Conservation (phyloP, 768 basidiomycete genomes). For the Amanita polypyramis region DNA sequence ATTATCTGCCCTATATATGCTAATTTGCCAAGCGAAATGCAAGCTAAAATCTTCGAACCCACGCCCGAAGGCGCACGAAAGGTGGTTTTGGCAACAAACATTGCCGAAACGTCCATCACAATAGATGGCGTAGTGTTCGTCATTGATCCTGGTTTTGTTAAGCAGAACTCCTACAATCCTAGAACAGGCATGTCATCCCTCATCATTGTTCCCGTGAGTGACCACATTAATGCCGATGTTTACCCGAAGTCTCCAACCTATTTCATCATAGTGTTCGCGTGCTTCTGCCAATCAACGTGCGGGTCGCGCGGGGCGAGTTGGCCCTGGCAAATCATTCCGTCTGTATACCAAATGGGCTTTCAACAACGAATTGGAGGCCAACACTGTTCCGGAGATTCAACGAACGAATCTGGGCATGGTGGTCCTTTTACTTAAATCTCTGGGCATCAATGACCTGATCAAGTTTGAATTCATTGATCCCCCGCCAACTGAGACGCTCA, state of each 20-base stretch:
- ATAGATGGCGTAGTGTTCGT: constrained; percentile 99
- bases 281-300: constrained; percentile 97
- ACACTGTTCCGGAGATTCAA: constrained; percentile 97
- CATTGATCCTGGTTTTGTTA: constrained; percentile 98
- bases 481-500: constrained; percentile 94
- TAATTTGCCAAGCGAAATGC: constrained; percentile 98
- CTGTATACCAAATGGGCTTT: constrained; percentile 99
- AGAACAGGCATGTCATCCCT: constrained; percentile 97
- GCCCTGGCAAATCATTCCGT: constrained; percentile 97
- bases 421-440: constrained; percentile 87
- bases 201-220: constrained; percentile 84
- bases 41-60: constrained; percentile 98
- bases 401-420: constrained; percentile 97
- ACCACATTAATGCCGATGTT: neutral
- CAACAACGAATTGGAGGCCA: constrained; percentile 89
- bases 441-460: constrained; percentile 97
- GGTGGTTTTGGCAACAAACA: constrained; percentile 97
- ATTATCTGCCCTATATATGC: constrained; percentile 98
- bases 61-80: constrained; percentile 95
- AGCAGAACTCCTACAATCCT: constrained; percentile 98
- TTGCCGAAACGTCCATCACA: constrained; percentile 99
- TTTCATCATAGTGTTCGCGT: constrained; percentile 67
- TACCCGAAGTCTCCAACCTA: neutral
- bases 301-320: constrained; percentile 94
- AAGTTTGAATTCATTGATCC: constrained; percentile 99